phyloP scores from a whole-genome alignment of 108 stramenopile species.

The Epipyxis sp. region DNA sequence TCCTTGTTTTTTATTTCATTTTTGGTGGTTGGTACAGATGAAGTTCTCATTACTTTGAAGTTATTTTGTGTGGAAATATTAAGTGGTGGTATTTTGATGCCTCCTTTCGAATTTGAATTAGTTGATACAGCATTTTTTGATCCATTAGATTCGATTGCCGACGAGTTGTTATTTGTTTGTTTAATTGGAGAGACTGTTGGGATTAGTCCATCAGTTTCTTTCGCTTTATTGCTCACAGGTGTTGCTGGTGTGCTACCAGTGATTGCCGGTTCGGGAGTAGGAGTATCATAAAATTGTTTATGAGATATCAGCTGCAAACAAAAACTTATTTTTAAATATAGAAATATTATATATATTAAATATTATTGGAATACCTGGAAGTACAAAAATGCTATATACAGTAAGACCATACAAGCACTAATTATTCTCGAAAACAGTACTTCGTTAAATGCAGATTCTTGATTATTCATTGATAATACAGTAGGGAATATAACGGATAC shows the following conservation, averaged over 20 bases:
- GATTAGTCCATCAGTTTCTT: no score
- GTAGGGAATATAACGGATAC: not conserved
- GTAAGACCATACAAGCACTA: conserved; percentile 75
- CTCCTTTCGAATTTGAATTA: no score
- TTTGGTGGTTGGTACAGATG: no score
- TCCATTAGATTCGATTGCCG: no score
- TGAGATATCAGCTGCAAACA: conserved; percentile 67
- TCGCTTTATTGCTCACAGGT: not conserved
- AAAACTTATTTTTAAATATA: not conserved
- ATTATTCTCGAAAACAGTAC: conserved; percentile 65
- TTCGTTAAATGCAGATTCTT: not conserved
- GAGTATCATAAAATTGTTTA: conserved; percentile 23
- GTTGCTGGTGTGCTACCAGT: not conserved
- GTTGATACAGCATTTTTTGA: no score
- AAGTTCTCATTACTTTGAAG: no score
- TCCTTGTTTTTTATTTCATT: no score
- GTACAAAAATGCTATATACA: conserved; percentile 80
- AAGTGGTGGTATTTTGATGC: no score
- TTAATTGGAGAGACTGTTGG: no score
- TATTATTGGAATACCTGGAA: conserved; percentile 62
- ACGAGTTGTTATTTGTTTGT: no score
- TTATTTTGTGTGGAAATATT: no score
- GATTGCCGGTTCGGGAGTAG: not conserved
- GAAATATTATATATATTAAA: not conserved
- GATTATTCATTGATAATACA: not conserved